Evolutionary conservation across 306 rosid species (phyloP).

Genomic region (Trifolium repens): DNA sequence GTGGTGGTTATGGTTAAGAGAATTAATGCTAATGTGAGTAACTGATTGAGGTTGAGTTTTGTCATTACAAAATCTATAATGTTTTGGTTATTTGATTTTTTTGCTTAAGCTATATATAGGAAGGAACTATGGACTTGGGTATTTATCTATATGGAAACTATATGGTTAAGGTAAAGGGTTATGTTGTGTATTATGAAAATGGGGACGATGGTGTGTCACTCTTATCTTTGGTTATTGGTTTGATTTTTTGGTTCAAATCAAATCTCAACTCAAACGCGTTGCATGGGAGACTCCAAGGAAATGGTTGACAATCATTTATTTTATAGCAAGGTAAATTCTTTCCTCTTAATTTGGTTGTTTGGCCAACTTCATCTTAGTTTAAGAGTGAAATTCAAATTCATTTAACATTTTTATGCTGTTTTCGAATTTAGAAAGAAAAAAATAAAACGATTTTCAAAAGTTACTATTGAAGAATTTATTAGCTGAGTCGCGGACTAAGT

Average conservation of each 20-base stretch:
- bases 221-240: background rate
- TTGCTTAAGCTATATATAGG: background rate
- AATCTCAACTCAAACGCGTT: background rate
- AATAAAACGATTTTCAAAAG: too few relatives aligned
- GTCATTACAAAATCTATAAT: slow-evolving; percentile 21
- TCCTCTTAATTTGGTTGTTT: too few relatives aligned
- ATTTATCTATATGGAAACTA: background rate
- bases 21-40: slow-evolving; percentile 12
- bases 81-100: background rate
- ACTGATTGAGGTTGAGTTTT: background rate
- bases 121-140: too few relatives aligned
- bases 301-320: background rate
- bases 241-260: background rate
- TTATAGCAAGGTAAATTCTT: too few relatives aligned
- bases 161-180: background rate
- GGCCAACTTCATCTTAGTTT: too few relatives aligned
- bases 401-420: too few relatives aligned
- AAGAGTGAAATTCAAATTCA: too few relatives aligned
- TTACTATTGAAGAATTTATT: too few relatives aligned
- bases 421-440: too few relatives aligned
- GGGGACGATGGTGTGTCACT: too few relatives aligned
- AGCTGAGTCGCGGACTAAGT: too few relatives aligned
- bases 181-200: background rate
- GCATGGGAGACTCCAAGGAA: background rate
- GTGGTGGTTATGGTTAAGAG: slow-evolving; percentile 2